phyloP scores from a whole-genome alignment of 2,329 filamentous ascomycete genomes.

The Gaeumannomyces tritici region DNA sequence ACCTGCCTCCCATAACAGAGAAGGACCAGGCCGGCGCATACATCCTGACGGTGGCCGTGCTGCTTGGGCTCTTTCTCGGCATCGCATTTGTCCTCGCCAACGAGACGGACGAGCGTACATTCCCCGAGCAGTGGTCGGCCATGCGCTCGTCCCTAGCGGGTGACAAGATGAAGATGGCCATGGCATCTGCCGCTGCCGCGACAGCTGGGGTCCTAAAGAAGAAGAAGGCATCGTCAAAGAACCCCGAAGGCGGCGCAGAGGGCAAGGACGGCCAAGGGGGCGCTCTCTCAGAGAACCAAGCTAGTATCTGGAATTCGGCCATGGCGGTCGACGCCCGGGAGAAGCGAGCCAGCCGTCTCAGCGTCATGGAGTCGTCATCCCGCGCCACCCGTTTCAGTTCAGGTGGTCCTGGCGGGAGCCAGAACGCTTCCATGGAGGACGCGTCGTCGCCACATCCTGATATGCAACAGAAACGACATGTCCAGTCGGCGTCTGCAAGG shows the following conservation, averaged over 20 bases:
- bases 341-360: neutral
- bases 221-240: neutral
- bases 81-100: slow-evolving; percentile 7
- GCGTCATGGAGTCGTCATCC: neutral
- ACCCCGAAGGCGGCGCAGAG: neutral
- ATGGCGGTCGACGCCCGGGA: neutral
- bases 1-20: slow-evolving; percentile 34
- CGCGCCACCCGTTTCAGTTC: neutral
- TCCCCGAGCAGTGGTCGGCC: slow-evolving; percentile 4
- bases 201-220: neutral
- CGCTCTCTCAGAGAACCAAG: neutral
- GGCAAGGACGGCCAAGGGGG: neutral
- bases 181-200: neutral
- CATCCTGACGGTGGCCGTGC: slow-evolving; percentile 38
- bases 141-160: neutral
- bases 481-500: neutral
- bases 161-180: neutral
- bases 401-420: neutral
- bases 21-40: slow-evolving; percentile 61
- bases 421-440: neutral
- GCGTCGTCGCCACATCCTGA: neutral
- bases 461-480: neutral
- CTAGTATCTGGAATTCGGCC: neutral
- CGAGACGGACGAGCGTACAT: slow-evolving; percentile 2
- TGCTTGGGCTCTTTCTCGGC: slow-evolving; percentile 4